Evolutionary conservation across 2,329 filamentous ascomycete species (phyloP), one percentile per base, ranked within the genome.

Genomic region (Fusarium floridanum): DNA sequence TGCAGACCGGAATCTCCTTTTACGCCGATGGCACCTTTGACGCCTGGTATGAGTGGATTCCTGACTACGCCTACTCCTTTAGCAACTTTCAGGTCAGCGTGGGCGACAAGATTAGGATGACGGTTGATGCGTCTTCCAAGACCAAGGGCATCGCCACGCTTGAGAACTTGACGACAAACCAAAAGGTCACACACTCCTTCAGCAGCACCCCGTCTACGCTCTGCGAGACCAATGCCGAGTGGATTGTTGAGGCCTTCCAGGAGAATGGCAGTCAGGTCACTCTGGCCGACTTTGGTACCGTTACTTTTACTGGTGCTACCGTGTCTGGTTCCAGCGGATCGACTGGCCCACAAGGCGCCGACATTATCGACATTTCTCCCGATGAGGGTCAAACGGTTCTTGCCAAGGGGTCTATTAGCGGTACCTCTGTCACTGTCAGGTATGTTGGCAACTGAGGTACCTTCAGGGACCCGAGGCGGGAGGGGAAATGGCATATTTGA

Each of bases 191-290:
- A 17, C 86, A 91, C 81, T 85, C 82, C 5, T 86, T 91, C 79
- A 82, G 76, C 45, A 83, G 81, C 62, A 82, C 88, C 60, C 78
- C 79, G 3, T 80, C 80, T n/a, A 71, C 76, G 17, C 84, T 91
- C 16, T 88, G 86, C 76, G 84, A 89, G 76, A 86, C 86, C 75
- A 90, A 90, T 70, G 90, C 88, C 12, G 90, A 91, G 78, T 92
- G 89, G 89, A 91, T 91, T 74, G 88, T 91, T 16, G 89, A 91
- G 82, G 81, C 80, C n/a, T 82, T 82, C 68, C 70, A 75, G 64
- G 70, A 78, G 60, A 62, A 69, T 2, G 75, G 69, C 53, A 73
- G 73, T 62, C 65, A 66, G 32, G 80, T 82, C 16, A 71, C 75
- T 4, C 76, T 82, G 56, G 80, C 78, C 16, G 37, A 82, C 72